Conservation (phyloP, 2,329 filamentous ascomycete species). For the Helotiales sp. region DNA sequence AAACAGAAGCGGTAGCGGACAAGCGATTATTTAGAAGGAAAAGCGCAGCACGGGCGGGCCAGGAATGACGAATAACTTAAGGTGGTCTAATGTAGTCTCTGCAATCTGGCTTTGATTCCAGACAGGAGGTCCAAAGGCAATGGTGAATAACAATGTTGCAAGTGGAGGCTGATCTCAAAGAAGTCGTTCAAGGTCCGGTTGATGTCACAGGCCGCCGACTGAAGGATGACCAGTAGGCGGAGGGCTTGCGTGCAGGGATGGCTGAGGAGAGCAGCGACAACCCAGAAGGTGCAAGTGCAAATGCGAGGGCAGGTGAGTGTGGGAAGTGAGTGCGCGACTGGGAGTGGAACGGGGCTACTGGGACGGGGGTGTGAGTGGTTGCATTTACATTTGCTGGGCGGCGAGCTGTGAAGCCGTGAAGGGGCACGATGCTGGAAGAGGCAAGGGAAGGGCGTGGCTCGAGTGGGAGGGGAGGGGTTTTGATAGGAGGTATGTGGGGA, state of each 20-base stretch:
- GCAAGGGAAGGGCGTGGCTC: not conserved
- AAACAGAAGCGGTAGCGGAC: constrained; percentile 13
- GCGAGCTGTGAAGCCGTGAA: not conserved
- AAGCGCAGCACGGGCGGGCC: constrained; percentile 1
- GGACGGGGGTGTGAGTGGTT: not conserved
- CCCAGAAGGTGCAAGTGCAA: not conserved
- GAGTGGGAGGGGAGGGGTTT: not conserved
- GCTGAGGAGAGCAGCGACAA: not conserved
- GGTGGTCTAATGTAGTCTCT: too few relatives aligned
- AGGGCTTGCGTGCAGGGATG: constrained; percentile 9
- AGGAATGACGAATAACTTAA: constrained; percentile 19
- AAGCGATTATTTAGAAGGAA: constrained; percentile 10
- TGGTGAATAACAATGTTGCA: constrained; percentile 10
- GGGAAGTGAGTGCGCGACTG: not conserved
- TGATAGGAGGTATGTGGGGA: too few relatives aligned
- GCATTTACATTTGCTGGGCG: not conserved
- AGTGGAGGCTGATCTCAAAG: constrained; percentile 36
- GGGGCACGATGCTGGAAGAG: not conserved
- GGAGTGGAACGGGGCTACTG: not conserved
- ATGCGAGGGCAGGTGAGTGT: not conserved
- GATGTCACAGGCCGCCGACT: constrained; percentile 33
- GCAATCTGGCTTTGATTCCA: constrained; percentile 23
- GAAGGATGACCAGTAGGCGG: constrained; percentile 9
- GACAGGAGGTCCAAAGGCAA: constrained; percentile 16
- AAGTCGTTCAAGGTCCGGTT: constrained; percentile 30